Conservation (phyloP, 2,329 filamentous ascomycete species). For the Monosporascus sp. region DNA sequence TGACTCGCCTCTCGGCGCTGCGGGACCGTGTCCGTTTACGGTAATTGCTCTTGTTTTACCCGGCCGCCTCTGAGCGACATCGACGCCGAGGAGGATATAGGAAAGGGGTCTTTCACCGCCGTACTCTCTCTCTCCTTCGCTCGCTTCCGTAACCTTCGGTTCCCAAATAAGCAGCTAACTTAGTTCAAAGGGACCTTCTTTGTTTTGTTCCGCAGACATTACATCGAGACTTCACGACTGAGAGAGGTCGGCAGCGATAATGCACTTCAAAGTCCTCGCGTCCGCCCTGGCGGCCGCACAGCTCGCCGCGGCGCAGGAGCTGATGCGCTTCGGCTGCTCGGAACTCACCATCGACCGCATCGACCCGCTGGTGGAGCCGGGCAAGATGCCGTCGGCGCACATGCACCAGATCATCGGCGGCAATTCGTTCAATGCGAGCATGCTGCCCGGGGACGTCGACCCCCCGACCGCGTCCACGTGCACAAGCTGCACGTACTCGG, state of each 20-base stretch:
- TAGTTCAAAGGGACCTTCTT: too few relatives aligned
- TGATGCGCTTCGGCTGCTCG: conserved; percentile 32
- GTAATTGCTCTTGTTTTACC: not conserved
- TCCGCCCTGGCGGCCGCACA: conserved; percentile 21
- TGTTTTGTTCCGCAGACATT: too few relatives aligned
- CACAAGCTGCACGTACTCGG: conserved; percentile 27
- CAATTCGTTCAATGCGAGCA: conserved; percentile 28
- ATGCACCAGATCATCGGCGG: conserved; percentile 29
- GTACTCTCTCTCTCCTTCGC: not conserved
- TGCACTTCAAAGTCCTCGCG: conserved; percentile 25
- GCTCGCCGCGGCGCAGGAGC: conserved; percentile 25
- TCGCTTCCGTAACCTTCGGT: not conserved
- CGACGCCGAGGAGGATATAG: not conserved
- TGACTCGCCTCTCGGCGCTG: not conserved
- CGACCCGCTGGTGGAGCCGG: conserved; percentile 25
- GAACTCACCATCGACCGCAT: conserved; percentile 30
- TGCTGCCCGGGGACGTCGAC: conserved; percentile 19
- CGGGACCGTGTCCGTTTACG: not conserved
- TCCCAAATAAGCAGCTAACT: too few relatives aligned
- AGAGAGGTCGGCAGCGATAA: conserved; percentile 11
- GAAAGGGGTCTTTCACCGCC: not conserved
- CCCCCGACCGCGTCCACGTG: conserved; percentile 21
- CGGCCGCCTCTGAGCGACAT: not conserved
- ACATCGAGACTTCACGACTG: too few relatives aligned
- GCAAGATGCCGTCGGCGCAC: conserved; percentile 24